A percentile compares a stretch with the other conserved stretches of the same genome.
phyloP scores from a whole-genome alignment of 2,329 filamentous ascomycete species.

The Aspergillus persii region DNA sequence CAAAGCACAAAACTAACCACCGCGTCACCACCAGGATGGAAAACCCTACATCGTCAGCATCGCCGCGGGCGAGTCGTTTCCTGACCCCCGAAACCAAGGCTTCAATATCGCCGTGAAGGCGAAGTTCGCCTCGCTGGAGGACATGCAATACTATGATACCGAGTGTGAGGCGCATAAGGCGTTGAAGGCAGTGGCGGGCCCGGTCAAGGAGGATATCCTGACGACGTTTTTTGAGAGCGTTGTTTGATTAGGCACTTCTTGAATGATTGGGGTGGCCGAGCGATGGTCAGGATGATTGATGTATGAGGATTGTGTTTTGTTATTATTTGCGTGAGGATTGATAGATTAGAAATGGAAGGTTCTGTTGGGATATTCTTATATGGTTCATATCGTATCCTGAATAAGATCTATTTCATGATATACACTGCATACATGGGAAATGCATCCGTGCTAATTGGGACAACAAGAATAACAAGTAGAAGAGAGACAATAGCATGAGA shows the following conservation, averaged over 20 bases:
- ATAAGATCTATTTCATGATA: constrained; percentile 20
- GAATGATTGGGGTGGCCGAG: background rate
- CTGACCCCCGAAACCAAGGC: constrained; percentile 62
- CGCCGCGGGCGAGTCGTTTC: constrained; percentile 53
- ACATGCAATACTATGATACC: constrained; percentile 69
- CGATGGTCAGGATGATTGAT: background rate
- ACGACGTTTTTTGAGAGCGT: constrained; percentile 39
- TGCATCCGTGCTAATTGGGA: background rate
- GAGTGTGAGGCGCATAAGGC: constrained; percentile 56
- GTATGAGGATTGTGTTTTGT: no score
- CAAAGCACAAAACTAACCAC: background rate
- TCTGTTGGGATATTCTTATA: background rate
- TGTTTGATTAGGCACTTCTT: constrained; percentile 14
- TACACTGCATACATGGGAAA: constrained; percentile 27
- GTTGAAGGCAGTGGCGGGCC: constrained; percentile 39
- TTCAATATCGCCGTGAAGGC: constrained; percentile 64
- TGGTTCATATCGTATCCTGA: constrained; percentile 1
- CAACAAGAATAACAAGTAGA: background rate
- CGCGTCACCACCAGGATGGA: constrained; percentile 55
- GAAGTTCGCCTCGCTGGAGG: constrained; percentile 62
- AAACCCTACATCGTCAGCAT: constrained; percentile 67
- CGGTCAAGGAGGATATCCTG: constrained; percentile 36
- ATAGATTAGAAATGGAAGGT: background rate
- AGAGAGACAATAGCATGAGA: constrained; percentile 7
- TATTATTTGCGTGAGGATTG: background rate